Percentiles rank a stretch among this genome's conserved stretches.
Conservation (phyloP, 2,329 filamentous ascomycete species). For the Metarhizium brunneum region DNA sequence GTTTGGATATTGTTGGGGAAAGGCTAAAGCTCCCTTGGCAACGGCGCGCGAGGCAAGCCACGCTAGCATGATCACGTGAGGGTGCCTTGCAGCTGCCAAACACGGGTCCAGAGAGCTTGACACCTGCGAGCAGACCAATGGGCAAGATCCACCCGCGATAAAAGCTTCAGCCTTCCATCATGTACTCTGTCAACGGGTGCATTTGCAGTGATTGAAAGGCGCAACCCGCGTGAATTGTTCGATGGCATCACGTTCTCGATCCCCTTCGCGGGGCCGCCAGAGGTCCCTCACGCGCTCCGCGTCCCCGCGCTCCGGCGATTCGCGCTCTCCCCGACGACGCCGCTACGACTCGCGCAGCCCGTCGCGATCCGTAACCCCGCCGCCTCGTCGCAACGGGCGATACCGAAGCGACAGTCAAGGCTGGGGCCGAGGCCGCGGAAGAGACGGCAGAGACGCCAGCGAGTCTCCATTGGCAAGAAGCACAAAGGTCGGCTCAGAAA, state of each 20-base stretch:
- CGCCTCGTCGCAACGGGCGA: conserved; percentile 24
- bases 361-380: conserved; percentile 21
- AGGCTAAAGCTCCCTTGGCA: too few species aligned
- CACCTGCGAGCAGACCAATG: not conserved
- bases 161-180: not conserved
- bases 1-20: too few species aligned
- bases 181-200: not conserved
- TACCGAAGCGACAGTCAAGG: conserved; percentile 20
- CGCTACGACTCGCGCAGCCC: conserved; percentile 24
- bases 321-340: conserved; percentile 24
- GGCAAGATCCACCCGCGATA: not conserved
- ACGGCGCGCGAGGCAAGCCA: too few species aligned
- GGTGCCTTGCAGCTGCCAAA: not conserved
- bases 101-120: not conserved
- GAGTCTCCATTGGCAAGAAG: conserved; percentile 31
- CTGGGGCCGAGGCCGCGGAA: conserved; percentile 23
- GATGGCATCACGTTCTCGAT: conserved; percentile 22
- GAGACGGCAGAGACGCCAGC: conserved; percentile 27
- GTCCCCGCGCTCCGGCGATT: conserved; percentile 23
- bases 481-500: conserved; percentile 37
- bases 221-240: not conserved
- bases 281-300: conserved; percentile 26
- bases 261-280: conserved; percentile 22
- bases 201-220: not conserved
- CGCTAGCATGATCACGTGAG: not conserved